These are phyloP conservation scores for Rhizophora apiculata DNA, from an alignment of 345 rosid genomes.

Conservation along the genomic window DNA sequence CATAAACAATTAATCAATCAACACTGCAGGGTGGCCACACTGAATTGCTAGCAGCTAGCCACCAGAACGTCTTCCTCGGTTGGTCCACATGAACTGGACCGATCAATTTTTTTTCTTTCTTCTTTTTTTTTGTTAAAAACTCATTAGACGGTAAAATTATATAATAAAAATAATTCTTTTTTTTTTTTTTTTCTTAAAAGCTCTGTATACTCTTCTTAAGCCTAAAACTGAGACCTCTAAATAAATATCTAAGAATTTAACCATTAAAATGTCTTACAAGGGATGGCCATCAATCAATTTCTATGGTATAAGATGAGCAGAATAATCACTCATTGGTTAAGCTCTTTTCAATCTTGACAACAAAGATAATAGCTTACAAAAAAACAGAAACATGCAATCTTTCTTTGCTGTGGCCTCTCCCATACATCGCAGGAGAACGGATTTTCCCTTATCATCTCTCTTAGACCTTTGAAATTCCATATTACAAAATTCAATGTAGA, in stretches of 20 bases:
- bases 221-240: not conserved
- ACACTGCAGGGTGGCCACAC: not conserved
- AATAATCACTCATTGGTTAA: too few species aligned
- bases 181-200: not conserved
- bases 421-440: conserved; percentile 49
- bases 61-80: not conserved
- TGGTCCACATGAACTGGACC: conserved; percentile 9
- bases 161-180: not conserved
- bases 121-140: too few species aligned
- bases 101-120: too few species aligned
- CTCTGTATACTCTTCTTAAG: not conserved
- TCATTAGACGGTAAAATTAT: not conserved
- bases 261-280: not conserved
- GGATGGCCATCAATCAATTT: not conserved
- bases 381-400: conserved; percentile 40
- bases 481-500: not conserved
- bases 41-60: not conserved
- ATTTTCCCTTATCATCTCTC: conserved; percentile 55
- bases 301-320: not conserved
- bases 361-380: conserved; percentile 32
- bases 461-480: conserved; percentile 46
- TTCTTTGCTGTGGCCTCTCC: conserved; percentile 45
- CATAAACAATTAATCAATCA: too few species aligned
- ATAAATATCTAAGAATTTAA: not conserved
- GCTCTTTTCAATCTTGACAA: too few species aligned